Percentiles rank a stretch among this genome's conserved stretches.
phyloP scores from a whole-genome alignment of 371 early-diverging fungal species.

The Zopfochytrium polystomum region DNA sequence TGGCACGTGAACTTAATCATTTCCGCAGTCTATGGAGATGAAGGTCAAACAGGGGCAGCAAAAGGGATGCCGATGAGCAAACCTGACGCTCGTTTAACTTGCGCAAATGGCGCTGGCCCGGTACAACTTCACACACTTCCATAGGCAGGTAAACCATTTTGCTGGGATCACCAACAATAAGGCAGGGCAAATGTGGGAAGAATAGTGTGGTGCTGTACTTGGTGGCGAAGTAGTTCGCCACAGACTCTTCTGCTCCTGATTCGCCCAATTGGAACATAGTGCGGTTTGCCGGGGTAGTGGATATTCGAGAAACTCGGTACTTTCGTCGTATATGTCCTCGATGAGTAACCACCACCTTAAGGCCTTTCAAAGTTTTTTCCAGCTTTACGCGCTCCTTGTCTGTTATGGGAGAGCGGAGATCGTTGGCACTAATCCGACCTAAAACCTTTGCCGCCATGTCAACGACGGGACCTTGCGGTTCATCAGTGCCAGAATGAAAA shows the following conservation, averaged over 20 bases:
- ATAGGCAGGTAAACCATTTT: slow-evolving; percentile 67
- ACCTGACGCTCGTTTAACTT: slow-evolving; percentile 71
- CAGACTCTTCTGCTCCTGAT: slow-evolving; percentile 52
- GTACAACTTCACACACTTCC: slow-evolving; percentile 79
- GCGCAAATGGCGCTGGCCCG: slow-evolving; percentile 72
- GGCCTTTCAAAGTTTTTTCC: slow-evolving; percentile 65
- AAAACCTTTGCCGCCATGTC: slow-evolving; percentile 61
- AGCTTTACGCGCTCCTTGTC: slow-evolving; percentile 61
- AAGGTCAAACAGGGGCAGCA: not conserved
- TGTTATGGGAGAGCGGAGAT: slow-evolving; percentile 56
- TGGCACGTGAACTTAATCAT: slow-evolving; percentile 89
- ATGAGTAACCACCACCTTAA: slow-evolving; percentile 70
- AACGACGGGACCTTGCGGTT: slow-evolving; percentile 42
- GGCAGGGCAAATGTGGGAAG: slow-evolving; percentile 81
- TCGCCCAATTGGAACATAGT: slow-evolving; percentile 60
- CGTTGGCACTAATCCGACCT: slow-evolving; percentile 53
- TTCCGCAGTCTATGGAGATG: slow-evolving; percentile 68
- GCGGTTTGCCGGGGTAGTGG: slow-evolving; percentile 57
- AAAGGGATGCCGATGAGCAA: not conserved
- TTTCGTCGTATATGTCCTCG: slow-evolving; percentile 63
- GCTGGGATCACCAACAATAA: slow-evolving; percentile 61
- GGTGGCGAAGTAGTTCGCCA: slow-evolving; percentile 69
- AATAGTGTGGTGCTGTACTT: slow-evolving; percentile 64
- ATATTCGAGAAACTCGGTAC: slow-evolving; percentile 66
- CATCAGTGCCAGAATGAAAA: not conserved